Conservation (phyloP, 2,329 filamentous ascomycete genomes). For the Colletotrichum eleusines region DNA sequence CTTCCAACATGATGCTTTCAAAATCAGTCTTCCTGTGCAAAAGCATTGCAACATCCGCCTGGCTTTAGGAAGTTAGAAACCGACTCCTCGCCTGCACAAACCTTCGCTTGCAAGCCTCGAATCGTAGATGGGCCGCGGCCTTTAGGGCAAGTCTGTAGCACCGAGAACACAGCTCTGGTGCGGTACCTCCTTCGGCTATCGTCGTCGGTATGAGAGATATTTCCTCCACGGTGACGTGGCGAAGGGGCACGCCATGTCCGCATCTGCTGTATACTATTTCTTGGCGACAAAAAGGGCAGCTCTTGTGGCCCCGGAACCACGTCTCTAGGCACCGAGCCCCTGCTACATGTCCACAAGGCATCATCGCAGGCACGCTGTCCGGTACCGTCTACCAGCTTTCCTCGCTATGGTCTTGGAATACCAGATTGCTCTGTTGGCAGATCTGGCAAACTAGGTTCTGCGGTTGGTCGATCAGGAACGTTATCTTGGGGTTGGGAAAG, state of each 20-base stretch:
- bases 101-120: constrained; percentile 14
- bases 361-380: constrained; percentile 45
- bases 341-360: constrained; percentile 53
- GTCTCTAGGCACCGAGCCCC: constrained; percentile 47
- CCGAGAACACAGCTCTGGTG: constrained; percentile 44
- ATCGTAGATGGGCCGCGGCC: background rate
- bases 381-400: background rate
- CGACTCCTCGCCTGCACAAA: constrained; percentile 25
- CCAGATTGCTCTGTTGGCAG: constrained; percentile 44
- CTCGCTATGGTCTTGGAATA: constrained; percentile 35
- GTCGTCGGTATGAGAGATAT: constrained; percentile 52
- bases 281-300: constrained; percentile 53
- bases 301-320: constrained; percentile 46
- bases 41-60: constrained; percentile 13
- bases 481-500: constrained; percentile 47
- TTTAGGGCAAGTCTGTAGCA: constrained; percentile 25
- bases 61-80: background rate
- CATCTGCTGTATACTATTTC: constrained; percentile 48
- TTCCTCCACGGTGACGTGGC: constrained; percentile 47
- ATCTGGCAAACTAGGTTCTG: constrained; percentile 45
- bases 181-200: constrained; percentile 48
- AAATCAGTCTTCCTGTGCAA: constrained; percentile 26
- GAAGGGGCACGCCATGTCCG: constrained; percentile 47
- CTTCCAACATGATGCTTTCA: constrained; percentile 21
- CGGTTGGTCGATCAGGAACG: constrained; percentile 47